phyloP scores from a whole-genome alignment of 768 basidiomycete genomes.

The Naematelia encephala region DNA sequence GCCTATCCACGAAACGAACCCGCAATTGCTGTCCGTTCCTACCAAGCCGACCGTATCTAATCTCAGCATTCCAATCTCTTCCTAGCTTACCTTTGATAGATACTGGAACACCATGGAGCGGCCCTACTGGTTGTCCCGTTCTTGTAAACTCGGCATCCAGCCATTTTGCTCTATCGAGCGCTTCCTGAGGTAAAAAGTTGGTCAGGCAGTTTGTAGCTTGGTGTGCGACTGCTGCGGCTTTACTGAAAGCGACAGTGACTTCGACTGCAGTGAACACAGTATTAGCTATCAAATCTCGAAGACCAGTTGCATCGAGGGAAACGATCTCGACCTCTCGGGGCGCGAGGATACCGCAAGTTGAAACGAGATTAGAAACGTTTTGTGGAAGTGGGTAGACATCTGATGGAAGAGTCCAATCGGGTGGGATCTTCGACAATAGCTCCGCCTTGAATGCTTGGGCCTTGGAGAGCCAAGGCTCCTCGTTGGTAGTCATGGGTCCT shows the following conservation, averaged over 20 bases:
- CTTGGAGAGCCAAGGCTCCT: neutral
- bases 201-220: conserved; percentile 46
- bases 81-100: conserved; percentile 30
- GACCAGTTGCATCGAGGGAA: conserved; percentile 19
- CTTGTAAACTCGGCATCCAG: conserved; percentile 23
- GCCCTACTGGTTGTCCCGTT: conserved; percentile 28
- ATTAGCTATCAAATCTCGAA: conserved; percentile 15
- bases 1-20: conserved; percentile 19
- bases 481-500: neutral
- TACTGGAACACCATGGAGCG: conserved; percentile 37
- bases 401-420: conserved; percentile 7
- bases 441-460: conserved; percentile 1
- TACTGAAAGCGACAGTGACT: conserved; percentile 26
- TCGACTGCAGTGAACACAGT: conserved; percentile 21
- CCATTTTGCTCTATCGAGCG: conserved; percentile 20
- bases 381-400: conserved; percentile 1
- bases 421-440: conserved; percentile 8
- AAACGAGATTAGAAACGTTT: conserved; percentile 4
- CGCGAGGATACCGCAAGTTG: conserved; percentile 6
- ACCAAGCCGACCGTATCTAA: conserved; percentile 43
- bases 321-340: conserved; percentile 17
- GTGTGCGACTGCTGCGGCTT: conserved; percentile 31
- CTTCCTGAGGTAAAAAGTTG: conserved; percentile 23
- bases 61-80: neutral
- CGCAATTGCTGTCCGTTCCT: conserved; percentile 20